Evolutionary conservation across 306 rosid species (phyloP), one percentile per base, ranked within the genome.

Genomic region (Cotoneaster glaucophyllus): DNA sequence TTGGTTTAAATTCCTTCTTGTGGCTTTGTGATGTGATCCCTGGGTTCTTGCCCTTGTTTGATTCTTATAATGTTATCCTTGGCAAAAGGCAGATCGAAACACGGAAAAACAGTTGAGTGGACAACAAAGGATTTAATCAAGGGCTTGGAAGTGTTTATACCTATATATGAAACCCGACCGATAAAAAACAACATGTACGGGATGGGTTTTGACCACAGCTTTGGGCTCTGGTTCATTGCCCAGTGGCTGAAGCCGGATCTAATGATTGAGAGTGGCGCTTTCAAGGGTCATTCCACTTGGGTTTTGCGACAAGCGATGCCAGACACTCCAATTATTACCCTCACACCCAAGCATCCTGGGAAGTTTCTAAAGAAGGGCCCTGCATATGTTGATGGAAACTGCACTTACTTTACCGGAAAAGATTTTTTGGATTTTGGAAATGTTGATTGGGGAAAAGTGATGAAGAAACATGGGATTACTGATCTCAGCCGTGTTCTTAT

Each of bases 41-140:
- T 53, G 64, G 52, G 50, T 70, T 59, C n/a, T 12, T 54, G 64
- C 17, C 15, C 63, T 85, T 77, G 66, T 71, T 73, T 84, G 86
- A 31, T 86, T 78, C 91, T 90, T 93, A 88, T 92, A 80, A 82
- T 81, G 86, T 80, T 82, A 85, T 90, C 84, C 84, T 92, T 89
- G 96, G 85, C 84, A 89, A 88, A 96, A 96, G 99, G 99, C 99
- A 96, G 98, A 93, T 82, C 98, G 97, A 96, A 90, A 96, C 98
- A 88, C 52, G 98, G 97, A 77, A 90, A 88, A 87, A 88, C 88
- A 25, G 99, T 93, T 65, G 98, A 89, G 66, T 96, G 98, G 99
- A 90, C 97, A 21, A 71, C 97, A 14, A 96, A 96, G 87, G 99
- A 96, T 84, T 84, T 96, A 81, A 84, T 89, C 56, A 93, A 88